These are phyloP conservation scores for Phytophthora megakarya DNA, from an alignment of 352 stramenopile species.

Conservation along the genomic window DNA sequence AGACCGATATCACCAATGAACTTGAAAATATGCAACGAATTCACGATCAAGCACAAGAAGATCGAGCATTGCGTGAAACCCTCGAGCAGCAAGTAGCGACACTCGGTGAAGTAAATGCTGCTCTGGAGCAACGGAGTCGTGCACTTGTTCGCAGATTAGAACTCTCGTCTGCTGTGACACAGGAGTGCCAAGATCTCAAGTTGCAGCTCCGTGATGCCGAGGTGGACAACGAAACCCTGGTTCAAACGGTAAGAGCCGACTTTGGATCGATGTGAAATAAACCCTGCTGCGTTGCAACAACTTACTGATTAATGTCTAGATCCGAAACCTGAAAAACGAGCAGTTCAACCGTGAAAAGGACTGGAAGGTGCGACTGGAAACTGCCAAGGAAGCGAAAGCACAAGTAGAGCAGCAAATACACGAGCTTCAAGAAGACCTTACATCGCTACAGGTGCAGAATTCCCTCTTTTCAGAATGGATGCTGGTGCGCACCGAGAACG, in stretches of 20 bases:
- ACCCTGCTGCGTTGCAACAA: background rate
- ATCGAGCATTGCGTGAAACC: constrained; percentile 52
- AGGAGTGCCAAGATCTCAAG: constrained; percentile 72
- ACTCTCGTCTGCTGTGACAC: constrained; percentile 44
- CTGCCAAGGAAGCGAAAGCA: constrained; percentile 51
- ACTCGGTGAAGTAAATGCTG: constrained; percentile 76
- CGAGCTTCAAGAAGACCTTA: constrained; percentile 67
- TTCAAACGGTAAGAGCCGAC: constrained; percentile 50
- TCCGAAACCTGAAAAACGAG: constrained; percentile 73
- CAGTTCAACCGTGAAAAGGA: constrained; percentile 66
- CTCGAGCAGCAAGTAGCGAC: constrained; percentile 72
- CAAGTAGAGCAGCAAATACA: constrained; percentile 45
- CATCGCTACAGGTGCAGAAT: constrained; percentile 64
- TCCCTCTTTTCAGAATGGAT: constrained; percentile 80
- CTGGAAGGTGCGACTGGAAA: constrained; percentile 65
- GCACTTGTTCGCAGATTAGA: constrained; percentile 71
- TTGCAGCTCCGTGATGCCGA: constrained; percentile 61
- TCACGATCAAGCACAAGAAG: constrained; percentile 56
- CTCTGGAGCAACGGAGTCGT: constrained; percentile 72
- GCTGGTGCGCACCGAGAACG: constrained; percentile 73
- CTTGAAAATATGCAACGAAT: constrained; percentile 52
- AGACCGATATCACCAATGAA: constrained; percentile 58
- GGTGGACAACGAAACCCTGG: constrained; percentile 73
- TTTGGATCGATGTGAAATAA: background rate
- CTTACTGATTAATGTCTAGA: constrained; percentile 38